These are phyloP conservation scores for Saururus chinensis DNA, from an alignment of 164 flowering plant species.

Conservation along the genomic window DNA sequence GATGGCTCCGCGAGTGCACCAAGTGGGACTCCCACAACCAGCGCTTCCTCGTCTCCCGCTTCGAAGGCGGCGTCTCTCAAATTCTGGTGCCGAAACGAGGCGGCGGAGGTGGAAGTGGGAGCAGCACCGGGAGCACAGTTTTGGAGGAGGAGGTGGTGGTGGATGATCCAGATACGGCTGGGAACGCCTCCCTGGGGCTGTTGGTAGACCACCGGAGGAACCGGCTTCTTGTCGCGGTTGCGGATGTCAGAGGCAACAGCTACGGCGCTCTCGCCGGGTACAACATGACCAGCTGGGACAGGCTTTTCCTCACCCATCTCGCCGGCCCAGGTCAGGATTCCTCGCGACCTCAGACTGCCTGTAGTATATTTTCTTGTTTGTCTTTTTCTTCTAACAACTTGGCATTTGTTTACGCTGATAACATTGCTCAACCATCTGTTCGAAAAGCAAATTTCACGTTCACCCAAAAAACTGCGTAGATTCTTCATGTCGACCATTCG, in stretches of 20 bases:
- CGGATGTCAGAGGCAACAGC: conserved; percentile 39
- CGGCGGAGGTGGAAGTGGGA: too few species aligned
- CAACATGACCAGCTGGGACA: conserved; percentile 60
- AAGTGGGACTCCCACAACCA: conserved; percentile 65
- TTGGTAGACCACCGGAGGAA: conserved; percentile 52
- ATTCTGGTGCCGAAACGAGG: conserved; percentile 29
- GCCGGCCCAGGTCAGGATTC: conserved; percentile 42
- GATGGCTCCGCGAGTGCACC: conserved; percentile 66
- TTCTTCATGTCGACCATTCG: not conserved
- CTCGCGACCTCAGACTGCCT: not conserved
- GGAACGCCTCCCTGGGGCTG: conserved; percentile 58
- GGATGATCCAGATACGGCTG: conserved; percentile 40
- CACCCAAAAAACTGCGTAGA: too few species aligned
- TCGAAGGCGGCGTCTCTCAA: conserved; percentile 64
- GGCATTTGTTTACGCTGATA: too few species aligned
- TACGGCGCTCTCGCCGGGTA: conserved; percentile 73
- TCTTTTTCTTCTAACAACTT: too few species aligned
- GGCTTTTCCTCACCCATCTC: conserved; percentile 64
- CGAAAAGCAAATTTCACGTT: too few species aligned
- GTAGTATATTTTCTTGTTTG: not conserved
- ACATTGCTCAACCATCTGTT: too few species aligned
- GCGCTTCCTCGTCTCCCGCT: conserved; percentile 62
- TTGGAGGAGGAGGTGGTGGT: conserved; percentile 34
- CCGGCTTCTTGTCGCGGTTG: conserved; percentile 48
- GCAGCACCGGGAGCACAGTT: conserved; percentile 18